These are phyloP conservation scores for Dryadomyces sulphureus DNA, from an alignment of 2,329 filamentous ascomycete species.

Conservation along the genomic window DNA sequence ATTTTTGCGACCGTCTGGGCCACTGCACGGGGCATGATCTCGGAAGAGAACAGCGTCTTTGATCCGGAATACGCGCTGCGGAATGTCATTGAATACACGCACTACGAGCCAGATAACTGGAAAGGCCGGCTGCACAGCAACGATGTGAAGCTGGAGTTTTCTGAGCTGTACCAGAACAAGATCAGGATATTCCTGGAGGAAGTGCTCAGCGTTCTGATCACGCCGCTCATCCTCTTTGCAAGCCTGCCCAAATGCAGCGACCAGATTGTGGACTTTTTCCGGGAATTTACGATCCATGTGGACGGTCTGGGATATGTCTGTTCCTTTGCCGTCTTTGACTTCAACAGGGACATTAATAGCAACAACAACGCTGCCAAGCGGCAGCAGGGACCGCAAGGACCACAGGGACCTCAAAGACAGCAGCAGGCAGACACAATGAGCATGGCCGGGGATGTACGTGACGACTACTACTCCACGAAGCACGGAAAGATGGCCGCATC, in stretches of 20 bases:
- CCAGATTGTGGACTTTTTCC: conserved; percentile 91
- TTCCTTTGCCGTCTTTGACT: conserved; percentile 94
- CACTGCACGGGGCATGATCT: conserved; percentile 65
- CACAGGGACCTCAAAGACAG: conserved; percentile 12
- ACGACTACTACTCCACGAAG: conserved; percentile 89
- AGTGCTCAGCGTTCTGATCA: conserved; percentile 80
- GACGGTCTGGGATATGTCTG: conserved; percentile 93
- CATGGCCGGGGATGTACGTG: conserved; percentile 50
- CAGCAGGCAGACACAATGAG: conserved; percentile 18
- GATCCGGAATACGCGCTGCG: conserved; percentile 81
- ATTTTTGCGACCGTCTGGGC: conserved; percentile 75
- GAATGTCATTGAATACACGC: conserved; percentile 83
- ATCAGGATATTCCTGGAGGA: conserved; percentile 86
- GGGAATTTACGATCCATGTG: conserved; percentile 93
- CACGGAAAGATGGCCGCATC: conserved; percentile 98
- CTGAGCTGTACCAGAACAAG: conserved; percentile 81
- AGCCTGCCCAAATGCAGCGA: conserved; percentile 81
- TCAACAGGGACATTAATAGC: conserved; percentile 58
- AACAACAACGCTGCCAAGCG: not conserved
- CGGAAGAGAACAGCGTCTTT: conserved; percentile 78
- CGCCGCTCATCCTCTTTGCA: conserved; percentile 76
- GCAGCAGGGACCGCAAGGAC: not conserved
- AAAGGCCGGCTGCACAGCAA: conserved; percentile 79
- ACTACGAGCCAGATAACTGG: conserved; percentile 86
- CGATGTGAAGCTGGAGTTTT: conserved; percentile 83